These are phyloP conservation scores for Fusarium sp. DNA, from an alignment of 2,329 filamentous ascomycete genomes.

Conservation along the genomic window DNA sequence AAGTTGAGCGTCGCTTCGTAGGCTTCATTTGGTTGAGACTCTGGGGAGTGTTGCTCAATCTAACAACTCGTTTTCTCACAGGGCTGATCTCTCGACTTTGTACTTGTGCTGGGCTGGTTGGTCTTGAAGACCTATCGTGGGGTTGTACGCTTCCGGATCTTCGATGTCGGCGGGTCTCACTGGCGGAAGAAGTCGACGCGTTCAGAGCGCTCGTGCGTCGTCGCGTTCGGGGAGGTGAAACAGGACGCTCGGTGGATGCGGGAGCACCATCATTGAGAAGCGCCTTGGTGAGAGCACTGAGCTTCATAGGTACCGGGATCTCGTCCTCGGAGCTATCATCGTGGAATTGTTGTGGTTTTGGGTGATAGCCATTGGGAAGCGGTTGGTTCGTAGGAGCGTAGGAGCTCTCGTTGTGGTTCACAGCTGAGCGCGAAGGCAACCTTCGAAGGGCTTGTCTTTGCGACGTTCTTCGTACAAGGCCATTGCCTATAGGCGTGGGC, in stretches of 20 bases:
- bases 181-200: constrained; percentile 55
- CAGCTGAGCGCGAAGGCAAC: constrained; percentile 58
- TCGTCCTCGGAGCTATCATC: constrained; percentile 96
- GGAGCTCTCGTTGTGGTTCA: constrained; percentile 60
- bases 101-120: constrained; percentile 55
- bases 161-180: constrained; percentile 58
- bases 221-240: constrained; percentile 61
- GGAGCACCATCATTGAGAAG: constrained; percentile 75
- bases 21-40: constrained; percentile 55
- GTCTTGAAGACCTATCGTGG: constrained; percentile 53
- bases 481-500: constrained; percentile 65
- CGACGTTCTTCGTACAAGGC: constrained; percentile 64
- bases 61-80: constrained; percentile 66
- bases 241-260: constrained; percentile 53
- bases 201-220: constrained; percentile 61
- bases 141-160: constrained; percentile 61
- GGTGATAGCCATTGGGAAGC: constrained; percentile 50
- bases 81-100: constrained; percentile 63
- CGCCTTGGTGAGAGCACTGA: constrained; percentile 91
- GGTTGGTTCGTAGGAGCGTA: constrained; percentile 47
- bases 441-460: constrained; percentile 66
- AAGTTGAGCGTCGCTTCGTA: constrained; percentile 62
- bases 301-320: constrained; percentile 89
- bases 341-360: constrained; percentile 60
- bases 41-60: constrained; percentile 64